A percentile compares a stretch with the other conserved stretches of the same genome.
Conservation (phyloP, 306 rosid genomes). For the cucumber (Cucumis sativus) region DNA sequence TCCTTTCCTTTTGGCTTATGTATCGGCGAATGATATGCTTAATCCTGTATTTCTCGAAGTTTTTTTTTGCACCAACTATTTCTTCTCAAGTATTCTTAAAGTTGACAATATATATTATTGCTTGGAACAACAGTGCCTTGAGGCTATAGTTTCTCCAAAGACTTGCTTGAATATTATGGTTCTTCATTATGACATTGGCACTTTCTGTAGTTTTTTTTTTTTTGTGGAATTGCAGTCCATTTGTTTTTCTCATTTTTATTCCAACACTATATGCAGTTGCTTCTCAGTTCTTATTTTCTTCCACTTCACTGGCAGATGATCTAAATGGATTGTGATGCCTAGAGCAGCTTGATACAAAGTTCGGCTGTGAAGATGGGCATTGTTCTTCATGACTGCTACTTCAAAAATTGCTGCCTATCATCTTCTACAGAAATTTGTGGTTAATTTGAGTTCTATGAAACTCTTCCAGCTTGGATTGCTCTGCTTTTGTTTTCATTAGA, state of each 20-base stretch:
- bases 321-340: slow-evolving; percentile 11
- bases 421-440: slow-evolving; percentile 7
- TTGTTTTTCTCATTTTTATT: background rate
- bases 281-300: slow-evolving; percentile 4
- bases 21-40: background rate
- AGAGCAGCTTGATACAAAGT: slow-evolving; percentile 1
- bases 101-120: background rate
- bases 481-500: slow-evolving; percentile 13
- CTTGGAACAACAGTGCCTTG: background rate
- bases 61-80: background rate
- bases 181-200: background rate
- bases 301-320: slow-evolving; percentile 21
- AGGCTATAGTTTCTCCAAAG: background rate
- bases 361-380: slow-evolving; percentile 4
- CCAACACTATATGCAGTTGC: background rate
- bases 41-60: background rate
- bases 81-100: background rate
- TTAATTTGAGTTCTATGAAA: slow-evolving; percentile 22
- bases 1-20: background rate
- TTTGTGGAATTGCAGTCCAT: background rate
- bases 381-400: slow-evolving; percentile 13
- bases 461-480: slow-evolving; percentile 17
- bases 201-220: background rate
- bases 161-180: background rate
- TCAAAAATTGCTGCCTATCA: slow-evolving; percentile 10